phyloP scores from a whole-genome alignment of 2,329 filamentous ascomycete genomes.

The Exophiala spinifera region DNA sequence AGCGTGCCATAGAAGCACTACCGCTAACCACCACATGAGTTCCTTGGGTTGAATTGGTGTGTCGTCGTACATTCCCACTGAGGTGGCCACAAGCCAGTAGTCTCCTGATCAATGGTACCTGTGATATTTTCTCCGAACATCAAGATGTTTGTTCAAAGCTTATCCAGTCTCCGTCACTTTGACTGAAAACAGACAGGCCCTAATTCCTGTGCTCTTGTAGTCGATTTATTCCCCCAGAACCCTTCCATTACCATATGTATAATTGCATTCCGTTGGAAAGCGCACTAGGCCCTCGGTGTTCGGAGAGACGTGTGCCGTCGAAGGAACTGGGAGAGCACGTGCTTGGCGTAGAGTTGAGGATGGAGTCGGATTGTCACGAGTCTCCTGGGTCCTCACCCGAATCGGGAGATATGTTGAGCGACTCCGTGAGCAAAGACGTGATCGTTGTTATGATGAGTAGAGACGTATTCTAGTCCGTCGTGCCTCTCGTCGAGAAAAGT shows the following conservation, averaged over 20 bases:
- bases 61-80: slow-evolving; percentile 32
- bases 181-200: slow-evolving; percentile 42
- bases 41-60: slow-evolving; percentile 41
- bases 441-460: background rate
- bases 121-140: slow-evolving; percentile 22
- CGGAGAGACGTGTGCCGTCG: slow-evolving; percentile 39
- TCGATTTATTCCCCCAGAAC: slow-evolving; percentile 38
- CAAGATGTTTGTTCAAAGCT: slow-evolving; percentile 29
- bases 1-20: no score
- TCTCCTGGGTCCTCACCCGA: no score
- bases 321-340: slow-evolving; percentile 33
- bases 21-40: no score
- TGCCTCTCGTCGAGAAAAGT: slow-evolving; percentile 42
- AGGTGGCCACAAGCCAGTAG: slow-evolving; percentile 27
- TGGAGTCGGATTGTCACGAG: background rate
- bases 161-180: slow-evolving; percentile 51
- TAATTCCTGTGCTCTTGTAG: slow-evolving; percentile 32
- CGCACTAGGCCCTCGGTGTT: slow-evolving; percentile 38
- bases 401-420: no score
- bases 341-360: slow-evolving; percentile 34
- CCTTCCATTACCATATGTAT: slow-evolving; percentile 44
- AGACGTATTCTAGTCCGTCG: slow-evolving; percentile 11
- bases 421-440: no score
- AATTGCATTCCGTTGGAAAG: slow-evolving; percentile 33
- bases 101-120: slow-evolving; percentile 30